Base-by-base conservation (phyloP, 2,329 filamentous ascomycete genomes). In the Fusarium redolens region DNA sequence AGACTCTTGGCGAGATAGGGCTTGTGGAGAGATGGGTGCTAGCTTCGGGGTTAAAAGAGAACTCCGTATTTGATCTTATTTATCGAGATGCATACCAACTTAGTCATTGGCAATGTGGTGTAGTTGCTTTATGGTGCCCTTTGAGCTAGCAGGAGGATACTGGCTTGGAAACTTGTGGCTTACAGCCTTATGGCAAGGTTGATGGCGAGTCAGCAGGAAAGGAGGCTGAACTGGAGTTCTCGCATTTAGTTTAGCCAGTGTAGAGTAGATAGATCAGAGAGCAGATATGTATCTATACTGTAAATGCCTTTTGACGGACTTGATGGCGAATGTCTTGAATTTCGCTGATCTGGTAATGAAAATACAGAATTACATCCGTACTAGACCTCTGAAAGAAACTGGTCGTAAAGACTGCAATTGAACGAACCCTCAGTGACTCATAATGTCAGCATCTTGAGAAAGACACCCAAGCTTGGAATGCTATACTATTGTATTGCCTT, bases 231-330 rank as follows among this genome's bases (percentile, higher is more conserved):
- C 11, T 18, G 4, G 3, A 33, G 7, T 2, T 2, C 5, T 18
- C 11, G 10, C 0, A 4, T 0, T 22, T 18, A 13, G 7, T 10
- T 11, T n/a, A 33, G n/a, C 4, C 15, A 33, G 30, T 5, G 4
- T 7, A 15, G 18, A n/a, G 25, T 3, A 11, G 18, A 14, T 10
- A 30, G 25, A 30, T 0, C 13, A n/a, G 0, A 18, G 7, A 45
- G 6, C 5, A 14, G 44, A 47, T 20, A 30, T 28, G 18, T 47
- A 17, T 35, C 14, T 35, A 15, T 15, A 9, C 14, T 14, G 33
- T 15, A 14, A 35, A 35, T 15, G 33, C 14, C 14, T 35, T 35
- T 35, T 6, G 14, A 15, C 9, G 33, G 33, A 35, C 14, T 3
- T 35, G 14, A 35, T 17, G 33, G 14, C 6, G 2, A 3, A 9